A percentile compares a stretch with the other conserved stretches of the same genome.
phyloP scores from a whole-genome alignment of 495 filamentous ascomycete species.

The Hyaloscypha variabilis region DNA sequence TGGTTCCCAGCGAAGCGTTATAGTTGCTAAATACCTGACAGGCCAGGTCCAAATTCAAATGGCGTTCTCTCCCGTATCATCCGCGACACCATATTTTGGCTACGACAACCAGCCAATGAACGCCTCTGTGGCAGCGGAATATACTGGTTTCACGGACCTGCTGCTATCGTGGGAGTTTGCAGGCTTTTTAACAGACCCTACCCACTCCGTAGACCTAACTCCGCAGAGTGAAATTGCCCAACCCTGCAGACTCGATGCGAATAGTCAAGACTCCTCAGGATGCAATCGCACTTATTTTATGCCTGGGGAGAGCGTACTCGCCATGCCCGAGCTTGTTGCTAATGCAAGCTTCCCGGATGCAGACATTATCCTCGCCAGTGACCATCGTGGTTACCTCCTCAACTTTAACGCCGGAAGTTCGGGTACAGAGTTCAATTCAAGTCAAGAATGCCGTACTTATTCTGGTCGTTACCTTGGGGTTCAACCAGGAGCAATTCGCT shows the following conservation, averaged over 20 bases:
- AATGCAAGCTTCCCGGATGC: conserved; percentile 15
- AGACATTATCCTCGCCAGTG: conserved; percentile 17
- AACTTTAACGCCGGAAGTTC: conserved; percentile 14
- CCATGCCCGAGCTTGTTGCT: conserved; percentile 10
- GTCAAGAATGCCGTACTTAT: conserved; percentile 15
- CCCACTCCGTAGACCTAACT: background rate
- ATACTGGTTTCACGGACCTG: background rate
- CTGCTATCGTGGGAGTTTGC: background rate
- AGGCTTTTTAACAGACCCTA: background rate
- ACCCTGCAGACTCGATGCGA: background rate
- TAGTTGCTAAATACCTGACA: background rate
- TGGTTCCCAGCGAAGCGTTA: background rate
- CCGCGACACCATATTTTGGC: background rate
- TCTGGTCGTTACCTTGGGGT: conserved; percentile 10
- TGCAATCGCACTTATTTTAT: conserved; percentile 22
- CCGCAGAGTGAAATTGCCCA: background rate
- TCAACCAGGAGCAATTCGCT: conserved; percentile 13
- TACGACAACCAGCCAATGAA: background rate
- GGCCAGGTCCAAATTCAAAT: background rate
- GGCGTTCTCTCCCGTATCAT: background rate
- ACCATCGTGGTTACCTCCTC: conserved; percentile 19
- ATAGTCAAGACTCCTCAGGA: background rate
- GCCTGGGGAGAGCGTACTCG: conserved; percentile 7
- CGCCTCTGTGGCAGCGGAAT: background rate
- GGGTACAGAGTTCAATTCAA: conserved; percentile 7